Evolutionary conservation across 768 basidiomycete species (phyloP).

Genomic region (Lactarius vividus): DNA sequence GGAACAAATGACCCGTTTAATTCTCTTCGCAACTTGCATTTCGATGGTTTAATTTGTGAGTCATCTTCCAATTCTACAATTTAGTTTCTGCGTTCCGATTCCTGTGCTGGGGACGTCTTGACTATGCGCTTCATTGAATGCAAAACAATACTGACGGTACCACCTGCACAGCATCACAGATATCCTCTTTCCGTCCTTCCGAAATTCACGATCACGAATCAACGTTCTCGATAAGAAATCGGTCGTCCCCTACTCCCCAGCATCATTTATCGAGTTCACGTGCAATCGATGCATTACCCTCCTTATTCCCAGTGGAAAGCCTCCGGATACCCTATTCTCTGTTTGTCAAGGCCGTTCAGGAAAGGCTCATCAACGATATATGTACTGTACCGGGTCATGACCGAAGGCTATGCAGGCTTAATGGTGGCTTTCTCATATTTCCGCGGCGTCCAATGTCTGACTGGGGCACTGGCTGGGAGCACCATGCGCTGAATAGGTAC

Average conservation of each 20-base stretch:
- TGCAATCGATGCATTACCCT: conserved; percentile 22
- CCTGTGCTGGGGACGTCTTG: not conserved
- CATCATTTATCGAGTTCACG: conserved; percentile 25
- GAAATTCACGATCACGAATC: conserved; percentile 54
- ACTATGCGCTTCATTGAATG: not conserved
- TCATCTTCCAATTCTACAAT: conserved; percentile 23
- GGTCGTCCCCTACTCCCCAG: conserved; percentile 40
- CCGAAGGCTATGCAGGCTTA: conserved; percentile 48
- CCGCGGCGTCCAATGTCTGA: conserved; percentile 45
- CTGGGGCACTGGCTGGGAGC: conserved; percentile 68
- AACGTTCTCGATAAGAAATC: conserved; percentile 39
- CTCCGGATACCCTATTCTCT: conserved; percentile 41
- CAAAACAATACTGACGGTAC: conserved; percentile 10
- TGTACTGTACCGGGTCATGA: conserved; percentile 26
- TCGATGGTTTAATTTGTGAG: conserved; percentile 56
- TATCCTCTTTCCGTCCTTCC: conserved; percentile 45
- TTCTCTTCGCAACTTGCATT: conserved; percentile 39
- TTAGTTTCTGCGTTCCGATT: not conserved
- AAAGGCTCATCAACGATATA: conserved; percentile 52
- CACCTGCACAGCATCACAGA: conserved; percentile 39
- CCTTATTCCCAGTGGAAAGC: conserved; percentile 44
- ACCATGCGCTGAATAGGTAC: conserved; percentile 49
- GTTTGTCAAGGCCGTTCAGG: conserved; percentile 66
- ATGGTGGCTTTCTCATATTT: conserved; percentile 62
- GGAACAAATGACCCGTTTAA: conserved; percentile 34